Evolutionary conservation across 805 yeast genomes (phyloP).

Genomic region (Metschnikowia lochheadii): DNA sequence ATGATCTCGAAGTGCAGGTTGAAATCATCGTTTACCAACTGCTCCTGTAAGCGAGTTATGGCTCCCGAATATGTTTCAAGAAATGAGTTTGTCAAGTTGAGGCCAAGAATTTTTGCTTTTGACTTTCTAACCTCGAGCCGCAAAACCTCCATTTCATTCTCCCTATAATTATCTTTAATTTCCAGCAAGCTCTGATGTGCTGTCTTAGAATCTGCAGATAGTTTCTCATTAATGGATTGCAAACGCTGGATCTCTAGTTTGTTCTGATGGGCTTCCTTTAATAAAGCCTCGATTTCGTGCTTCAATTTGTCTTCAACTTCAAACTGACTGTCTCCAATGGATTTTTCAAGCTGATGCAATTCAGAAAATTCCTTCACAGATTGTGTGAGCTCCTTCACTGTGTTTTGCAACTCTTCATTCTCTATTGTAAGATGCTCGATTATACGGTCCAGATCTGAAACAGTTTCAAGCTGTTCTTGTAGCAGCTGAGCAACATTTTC

Average conservation of each 20-base stretch:
- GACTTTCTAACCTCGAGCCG: neutral
- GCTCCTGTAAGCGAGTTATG: neutral
- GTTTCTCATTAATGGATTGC: slow-evolving; percentile 1
- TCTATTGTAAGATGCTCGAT: slow-evolving; percentile 33
- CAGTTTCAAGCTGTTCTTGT: slow-evolving; percentile 31
- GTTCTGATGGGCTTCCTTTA: neutral
- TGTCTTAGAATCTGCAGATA: neutral
- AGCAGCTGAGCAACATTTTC: slow-evolving; percentile 24
- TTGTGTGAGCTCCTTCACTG: slow-evolving; percentile 29
- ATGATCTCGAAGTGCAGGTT: neutral
- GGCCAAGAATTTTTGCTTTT: neutral
- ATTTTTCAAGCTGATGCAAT: slow-evolving; percentile 46
- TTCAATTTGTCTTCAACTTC: slow-evolving; percentile 31
- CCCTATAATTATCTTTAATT: neutral
- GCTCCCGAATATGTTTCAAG: neutral
- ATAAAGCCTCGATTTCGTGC: slow-evolving; percentile 1
- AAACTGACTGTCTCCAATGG: slow-evolving; percentile 44
- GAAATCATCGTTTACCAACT: neutral
- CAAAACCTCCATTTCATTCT: slow-evolving; percentile 1
- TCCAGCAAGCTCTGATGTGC: neutral
- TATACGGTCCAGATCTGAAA: slow-evolving; percentile 33
- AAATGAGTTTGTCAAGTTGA: neutral
- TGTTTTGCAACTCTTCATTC: slow-evolving; percentile 32
- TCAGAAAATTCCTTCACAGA: slow-evolving; percentile 47
- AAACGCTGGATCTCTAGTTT: neutral